A percentile compares a stretch with the other conserved stretches of the same genome.
phyloP scores from a whole-genome alignment of 2,329 filamentous ascomycete species.

The Ceratocystis cubensis region DNA sequence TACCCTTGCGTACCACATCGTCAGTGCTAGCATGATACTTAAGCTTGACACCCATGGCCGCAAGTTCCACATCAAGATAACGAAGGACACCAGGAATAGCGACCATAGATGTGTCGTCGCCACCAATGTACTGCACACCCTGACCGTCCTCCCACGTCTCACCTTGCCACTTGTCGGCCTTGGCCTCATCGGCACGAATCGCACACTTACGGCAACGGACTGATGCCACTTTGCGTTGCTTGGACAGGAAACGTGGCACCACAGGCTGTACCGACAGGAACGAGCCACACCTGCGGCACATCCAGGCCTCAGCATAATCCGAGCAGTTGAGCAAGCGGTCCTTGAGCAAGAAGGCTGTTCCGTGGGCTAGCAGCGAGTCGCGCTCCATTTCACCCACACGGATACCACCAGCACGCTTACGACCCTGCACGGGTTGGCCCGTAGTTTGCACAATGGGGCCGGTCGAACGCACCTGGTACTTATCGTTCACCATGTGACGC shows the following conservation, averaged over 20 bases:
- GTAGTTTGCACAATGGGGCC: conserved; percentile 83
- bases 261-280: conserved; percentile 82
- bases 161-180: conserved; percentile 46
- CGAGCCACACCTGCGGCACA: conserved; percentile 78
- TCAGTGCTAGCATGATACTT: conserved; percentile 60
- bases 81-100: conserved; percentile 86
- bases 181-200: conserved; percentile 43
- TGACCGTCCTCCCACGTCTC: conserved; percentile 90
- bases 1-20: conserved; percentile 49
- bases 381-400: conserved; percentile 99
- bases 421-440: conserved; percentile 91
- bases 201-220: conserved; percentile 75
- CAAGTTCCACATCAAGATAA: conserved; percentile 87
- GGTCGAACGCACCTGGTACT: conserved; percentile 94
- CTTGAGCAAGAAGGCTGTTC: conserved; percentile 85
- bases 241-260: conserved; percentile 50
- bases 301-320: conserved; percentile 79
- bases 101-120: conserved; percentile 80
- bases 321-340: conserved; percentile 95
- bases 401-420: conserved; percentile 94
- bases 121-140: conserved; percentile 72
- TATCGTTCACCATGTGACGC: conserved; percentile 99
- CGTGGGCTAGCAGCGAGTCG: conserved; percentile 87
- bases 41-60: conserved; percentile 90
- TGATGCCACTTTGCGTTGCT: conserved; percentile 52